These are phyloP conservation scores for Neopestalotiopsis sp. DNA, from an alignment of 2,329 filamentous ascomycete species.

Conservation along the genomic window DNA sequence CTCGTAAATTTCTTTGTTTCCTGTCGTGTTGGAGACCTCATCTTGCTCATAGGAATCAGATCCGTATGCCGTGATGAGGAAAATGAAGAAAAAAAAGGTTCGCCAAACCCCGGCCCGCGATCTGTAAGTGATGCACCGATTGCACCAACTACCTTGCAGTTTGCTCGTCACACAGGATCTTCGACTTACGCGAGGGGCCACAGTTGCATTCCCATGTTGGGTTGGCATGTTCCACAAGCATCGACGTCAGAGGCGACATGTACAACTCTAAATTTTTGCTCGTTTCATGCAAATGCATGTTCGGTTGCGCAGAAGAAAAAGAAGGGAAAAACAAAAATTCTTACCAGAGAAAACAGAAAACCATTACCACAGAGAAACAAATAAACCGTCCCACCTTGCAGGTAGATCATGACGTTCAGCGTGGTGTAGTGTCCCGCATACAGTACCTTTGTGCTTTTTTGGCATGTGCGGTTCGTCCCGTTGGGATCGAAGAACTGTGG, in stretches of 20 bases:
- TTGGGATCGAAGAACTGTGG: background rate
- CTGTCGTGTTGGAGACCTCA: background rate
- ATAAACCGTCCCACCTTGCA: background rate
- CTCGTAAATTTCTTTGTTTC: background rate
- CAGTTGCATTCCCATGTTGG: background rate
- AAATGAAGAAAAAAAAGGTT: background rate
- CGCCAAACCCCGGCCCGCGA: background rate
- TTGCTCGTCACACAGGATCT: background rate
- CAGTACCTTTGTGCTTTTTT: background rate
- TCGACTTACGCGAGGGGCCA: background rate
- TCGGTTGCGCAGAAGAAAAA: background rate
- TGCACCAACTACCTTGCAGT: slow-evolving; percentile 26
- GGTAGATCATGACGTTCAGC: slow-evolving; percentile 1
- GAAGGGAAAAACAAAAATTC: background rate
- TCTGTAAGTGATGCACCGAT: slow-evolving; percentile 23
- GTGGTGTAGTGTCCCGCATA: background rate
- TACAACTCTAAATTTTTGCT: background rate
- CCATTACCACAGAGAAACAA: background rate
- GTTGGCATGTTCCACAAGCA: background rate
- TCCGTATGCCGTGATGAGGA: background rate
- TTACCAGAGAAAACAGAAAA: background rate
- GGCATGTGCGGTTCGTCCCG: background rate
- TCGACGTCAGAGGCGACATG: background rate
- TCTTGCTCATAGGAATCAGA: background rate
- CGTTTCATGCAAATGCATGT: background rate